Conservation (phyloP, 495 filamentous ascomycete species). For the Penicillium lagena region DNA sequence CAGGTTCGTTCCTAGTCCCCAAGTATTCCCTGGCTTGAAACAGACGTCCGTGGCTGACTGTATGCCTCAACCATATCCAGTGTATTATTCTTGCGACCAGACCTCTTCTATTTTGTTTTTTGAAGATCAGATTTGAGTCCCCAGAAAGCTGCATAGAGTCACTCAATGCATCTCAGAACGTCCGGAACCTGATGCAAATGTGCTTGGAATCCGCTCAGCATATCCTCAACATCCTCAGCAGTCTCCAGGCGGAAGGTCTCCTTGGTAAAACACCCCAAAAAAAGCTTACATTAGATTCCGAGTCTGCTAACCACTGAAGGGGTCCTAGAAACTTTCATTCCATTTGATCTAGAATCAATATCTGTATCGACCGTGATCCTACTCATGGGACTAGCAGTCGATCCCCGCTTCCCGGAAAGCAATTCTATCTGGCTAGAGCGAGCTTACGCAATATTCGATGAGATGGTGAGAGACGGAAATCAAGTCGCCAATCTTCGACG, state of each 20-base stretch:
- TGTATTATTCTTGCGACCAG: conserved; percentile 38
- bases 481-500: conserved; percentile 30
- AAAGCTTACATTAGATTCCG: neutral
- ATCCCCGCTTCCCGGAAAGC: conserved; percentile 18
- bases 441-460: conserved; percentile 30
- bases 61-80: conserved; percentile 2
- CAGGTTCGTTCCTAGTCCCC: conserved; percentile 14
- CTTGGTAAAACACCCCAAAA: conserved; percentile 24
- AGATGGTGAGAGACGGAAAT: conserved; percentile 35
- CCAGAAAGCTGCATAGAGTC: conserved; percentile 15
- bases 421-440: conserved; percentile 27
- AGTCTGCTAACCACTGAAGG: neutral
- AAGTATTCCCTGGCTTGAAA: no score
- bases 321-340: conserved; percentile 34
- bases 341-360: conserved; percentile 38
- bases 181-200: conserved; percentile 31
- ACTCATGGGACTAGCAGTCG: conserved; percentile 26
- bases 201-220: conserved; percentile 37
- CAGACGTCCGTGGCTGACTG: no score
- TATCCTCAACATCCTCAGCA: conserved; percentile 30
- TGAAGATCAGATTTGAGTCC: conserved; percentile 29
- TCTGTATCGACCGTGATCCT: conserved; percentile 34
- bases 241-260: conserved; percentile 31
- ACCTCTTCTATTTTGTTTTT: conserved; percentile 31
- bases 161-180: conserved; percentile 22